phyloP scores from a whole-genome alignment of 2,329 filamentous ascomycete species.

The Fusarium hainanense region DNA sequence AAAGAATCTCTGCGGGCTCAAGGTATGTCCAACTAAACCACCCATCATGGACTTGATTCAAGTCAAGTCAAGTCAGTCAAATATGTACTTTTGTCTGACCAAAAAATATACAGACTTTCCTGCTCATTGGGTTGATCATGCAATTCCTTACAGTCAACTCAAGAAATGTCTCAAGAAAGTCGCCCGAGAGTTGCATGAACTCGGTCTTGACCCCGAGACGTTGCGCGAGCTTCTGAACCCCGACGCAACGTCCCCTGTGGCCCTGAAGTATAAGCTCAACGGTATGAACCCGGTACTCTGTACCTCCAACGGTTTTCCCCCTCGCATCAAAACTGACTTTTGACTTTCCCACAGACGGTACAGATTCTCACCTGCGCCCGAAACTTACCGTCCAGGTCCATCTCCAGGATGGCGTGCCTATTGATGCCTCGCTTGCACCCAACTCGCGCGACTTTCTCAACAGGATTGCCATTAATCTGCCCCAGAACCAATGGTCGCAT shows the following conservation, averaged over 20 bases:
- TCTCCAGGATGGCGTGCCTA: constrained; percentile 71
- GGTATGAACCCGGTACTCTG: constrained; percentile 49
- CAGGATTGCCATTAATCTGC: constrained; percentile 63
- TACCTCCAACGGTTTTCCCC: constrained; percentile 21
- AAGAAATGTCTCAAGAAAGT: constrained; percentile 92
- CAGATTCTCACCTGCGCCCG: constrained; percentile 67
- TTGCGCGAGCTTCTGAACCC: constrained; percentile 71
- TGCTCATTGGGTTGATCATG: constrained; percentile 75
- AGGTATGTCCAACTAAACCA: constrained; percentile 48
- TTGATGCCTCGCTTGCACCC: constrained; percentile 75
- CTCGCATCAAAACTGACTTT: constrained; percentile 14
- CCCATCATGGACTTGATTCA: not conserved
- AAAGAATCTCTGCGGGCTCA: constrained; percentile 75
- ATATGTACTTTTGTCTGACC: not conserved
- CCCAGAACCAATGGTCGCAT: constrained; percentile 18
- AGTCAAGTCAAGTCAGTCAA: not conserved
- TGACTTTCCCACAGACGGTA: constrained; percentile 46
- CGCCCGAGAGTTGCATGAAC: constrained; percentile 72
- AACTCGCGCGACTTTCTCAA: constrained; percentile 73
- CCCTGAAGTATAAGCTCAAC: constrained; percentile 67
- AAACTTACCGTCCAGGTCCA: constrained; percentile 78
- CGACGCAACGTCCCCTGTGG: constrained; percentile 58
- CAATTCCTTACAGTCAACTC: constrained; percentile 84
- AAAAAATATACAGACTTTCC: constrained; percentile 69
- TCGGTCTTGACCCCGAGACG: constrained; percentile 79